Evolutionary conservation across 2,329 filamentous ascomycete genomes (phyloP).

Genomic region (Waltergamsia citrina): DNA sequence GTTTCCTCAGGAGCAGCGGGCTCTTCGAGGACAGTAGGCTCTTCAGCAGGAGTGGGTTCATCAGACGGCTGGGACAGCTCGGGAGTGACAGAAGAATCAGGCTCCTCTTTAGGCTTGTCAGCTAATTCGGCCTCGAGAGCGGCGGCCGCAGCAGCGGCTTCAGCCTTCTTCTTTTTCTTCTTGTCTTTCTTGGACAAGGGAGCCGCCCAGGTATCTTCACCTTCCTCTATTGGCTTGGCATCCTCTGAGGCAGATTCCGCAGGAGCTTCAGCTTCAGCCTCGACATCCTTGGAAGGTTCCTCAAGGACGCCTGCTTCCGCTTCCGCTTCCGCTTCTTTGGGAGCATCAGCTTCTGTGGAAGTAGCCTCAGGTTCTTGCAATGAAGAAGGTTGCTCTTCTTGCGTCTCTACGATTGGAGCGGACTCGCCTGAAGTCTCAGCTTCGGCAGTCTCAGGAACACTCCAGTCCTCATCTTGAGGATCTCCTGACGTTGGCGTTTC

Average conservation of each 20-base stretch:
- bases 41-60: not conserved
- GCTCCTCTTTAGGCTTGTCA: not conserved
- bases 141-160: conserved; percentile 6
- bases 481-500: conserved; percentile 2
- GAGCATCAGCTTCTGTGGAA: not conserved
- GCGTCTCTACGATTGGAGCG: not conserved
- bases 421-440: not conserved
- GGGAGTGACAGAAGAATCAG: not conserved
- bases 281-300: not conserved
- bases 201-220: not conserved
- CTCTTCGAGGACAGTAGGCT: not conserved
- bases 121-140: not conserved
- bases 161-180: conserved; percentile 12
- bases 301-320: not conserved
- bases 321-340: not conserved
- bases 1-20: not conserved
- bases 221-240: not conserved
- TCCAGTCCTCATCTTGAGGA: not conserved
- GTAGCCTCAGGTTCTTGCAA: not conserved
- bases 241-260: not conserved
- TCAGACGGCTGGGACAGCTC: too few relatives aligned
- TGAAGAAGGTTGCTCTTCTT: not conserved
- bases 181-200: conserved; percentile 4
- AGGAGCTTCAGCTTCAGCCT: not conserved
- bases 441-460: not conserved